Evolutionary conservation across 257 asterid species (phyloP), one percentile per base, ranked within the genome.

Genomic region (Penstemon barbatus): DNA sequence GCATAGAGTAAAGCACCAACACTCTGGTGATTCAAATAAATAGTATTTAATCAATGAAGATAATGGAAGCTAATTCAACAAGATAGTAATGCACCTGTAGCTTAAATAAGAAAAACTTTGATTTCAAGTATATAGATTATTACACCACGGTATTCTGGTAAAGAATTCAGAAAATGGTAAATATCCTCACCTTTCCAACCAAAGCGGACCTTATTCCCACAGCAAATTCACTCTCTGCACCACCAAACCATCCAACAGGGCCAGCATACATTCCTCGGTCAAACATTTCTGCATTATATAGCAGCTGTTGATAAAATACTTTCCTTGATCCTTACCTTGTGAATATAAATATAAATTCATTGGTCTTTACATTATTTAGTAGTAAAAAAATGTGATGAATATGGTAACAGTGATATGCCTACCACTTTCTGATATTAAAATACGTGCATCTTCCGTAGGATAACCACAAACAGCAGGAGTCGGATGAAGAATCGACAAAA

Each of bases 251-350:
- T 52, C 99, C 99, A 65, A 94, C 91, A 13, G 99, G 99, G 65
- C 96, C 99, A 66, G 99, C 99, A 71, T 94, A 94, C 96, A 94
- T 78, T 78, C 99, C 99, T 67, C 99, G 88, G 77, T 94, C 99
- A 69, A 94, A 94, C 86, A 76, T 81, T 81, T 94, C 99, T 94
- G 91, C 78, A 71, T 38, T 44, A 52, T 44, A 71, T 18, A 54
- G 65, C 6, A 5, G 33, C 33, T 25, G 15, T 66, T 74, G 2
- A 25, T 25, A 25, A 25, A 2, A 25, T 25, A 25, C 33, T 25
- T 25, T 44, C 13, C 46, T 3, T 8, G 51, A 54, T 53, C 53
- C 55, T 66, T 54, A 42, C 51, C 51, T 46, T 46, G 4, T 7
- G 3, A 7, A 46, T 7, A 46, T 25, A 6, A 5, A 8, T 46